A percentile compares a stretch with the other conserved stretches of the same genome.
Evolutionary conservation across 257 asterid species (phyloP).

Genomic region (Solanum sejunctum): DNA sequence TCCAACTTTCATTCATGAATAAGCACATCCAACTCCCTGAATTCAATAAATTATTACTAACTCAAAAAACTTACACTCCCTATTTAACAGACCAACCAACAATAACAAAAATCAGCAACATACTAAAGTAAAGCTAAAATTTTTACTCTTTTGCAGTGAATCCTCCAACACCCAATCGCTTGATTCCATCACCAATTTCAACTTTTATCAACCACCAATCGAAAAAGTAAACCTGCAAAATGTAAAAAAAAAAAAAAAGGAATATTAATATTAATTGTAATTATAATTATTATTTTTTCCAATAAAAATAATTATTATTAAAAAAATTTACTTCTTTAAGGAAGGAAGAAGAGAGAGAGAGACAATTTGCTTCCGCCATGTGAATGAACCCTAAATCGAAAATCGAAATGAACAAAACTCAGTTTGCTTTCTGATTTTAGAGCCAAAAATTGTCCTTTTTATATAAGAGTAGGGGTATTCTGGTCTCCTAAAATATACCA

Average conservation of each 20-base stretch:
- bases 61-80: background rate
- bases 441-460: background rate
- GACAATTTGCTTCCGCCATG: background rate
- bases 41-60: background rate
- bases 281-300: background rate
- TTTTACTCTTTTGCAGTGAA: constrained; percentile 8
- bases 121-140: background rate
- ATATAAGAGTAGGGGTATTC: background rate
- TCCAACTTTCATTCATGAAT: background rate
- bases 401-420: background rate
- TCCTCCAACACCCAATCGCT: constrained; percentile 41
- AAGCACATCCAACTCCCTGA: background rate
- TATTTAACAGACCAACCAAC: background rate
- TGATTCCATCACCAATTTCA: constrained; percentile 17
- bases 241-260: background rate
- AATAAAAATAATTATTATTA: background rate
- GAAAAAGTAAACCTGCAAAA: constrained; percentile 11
- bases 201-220: constrained; percentile 61
- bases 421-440: background rate
- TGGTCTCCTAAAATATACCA: background rate
- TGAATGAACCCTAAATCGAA: background rate
- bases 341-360: background rate
- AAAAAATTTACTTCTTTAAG: background rate
- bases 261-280: background rate
- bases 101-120: background rate